Evolutionary conservation across 1,284 basidiomycete species (phyloP), one percentile per base, ranked within the genome.

Genomic region (Pseudozyma thailandica): DNA sequence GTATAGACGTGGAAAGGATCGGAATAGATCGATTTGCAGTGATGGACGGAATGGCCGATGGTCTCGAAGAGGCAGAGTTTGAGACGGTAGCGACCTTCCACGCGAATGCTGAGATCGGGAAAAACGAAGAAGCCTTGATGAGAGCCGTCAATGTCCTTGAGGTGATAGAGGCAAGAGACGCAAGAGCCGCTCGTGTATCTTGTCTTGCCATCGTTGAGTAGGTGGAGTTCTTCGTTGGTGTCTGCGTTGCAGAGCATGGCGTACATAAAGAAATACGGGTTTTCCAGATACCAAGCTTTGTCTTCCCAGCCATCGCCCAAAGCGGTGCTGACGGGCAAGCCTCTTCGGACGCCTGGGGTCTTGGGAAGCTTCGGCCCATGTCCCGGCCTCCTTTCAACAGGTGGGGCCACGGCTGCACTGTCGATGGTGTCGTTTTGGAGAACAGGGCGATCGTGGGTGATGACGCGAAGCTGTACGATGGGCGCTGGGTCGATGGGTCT

Each of bases 401-500:
- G 70, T n/a, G 70, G 64, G 7, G 62, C 31, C 9, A 50, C 61
- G 8, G 61, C 25, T 5, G 59, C 45, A 18, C 35, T 51, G 12
- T 61, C 46, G 39, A 52, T 28, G 3, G 61, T 43, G 10, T 55
- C 46, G 26, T 20, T 46, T n/a, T 71, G 49, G 20, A 54, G 59
- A 18, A 73, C 25, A n/a, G 71, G 71, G 4, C 53, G 62, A 28
- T 78, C 74, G 63, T 80, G 78, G 6, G 76, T 91, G 73, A 92
- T 87, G 55, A 97, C 92, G 51, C 91, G 89, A 7, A 98, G 88
- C 83, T 95, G 93, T n/a, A 97, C 89, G 82, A 97, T 94, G 13
- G 94, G 94, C 0, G 93, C 93, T 0, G 95, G 94, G 85, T 97
- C 93, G 80, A 98, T 93, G 3, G 94, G 93, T 27, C 94, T 87